A percentile compares a stretch with the other conserved stretches of the same genome.
These are phyloP conservation scores for Malus hybrid DNA, from an alignment of 331 rosid genomes.

Conservation along the genomic window DNA sequence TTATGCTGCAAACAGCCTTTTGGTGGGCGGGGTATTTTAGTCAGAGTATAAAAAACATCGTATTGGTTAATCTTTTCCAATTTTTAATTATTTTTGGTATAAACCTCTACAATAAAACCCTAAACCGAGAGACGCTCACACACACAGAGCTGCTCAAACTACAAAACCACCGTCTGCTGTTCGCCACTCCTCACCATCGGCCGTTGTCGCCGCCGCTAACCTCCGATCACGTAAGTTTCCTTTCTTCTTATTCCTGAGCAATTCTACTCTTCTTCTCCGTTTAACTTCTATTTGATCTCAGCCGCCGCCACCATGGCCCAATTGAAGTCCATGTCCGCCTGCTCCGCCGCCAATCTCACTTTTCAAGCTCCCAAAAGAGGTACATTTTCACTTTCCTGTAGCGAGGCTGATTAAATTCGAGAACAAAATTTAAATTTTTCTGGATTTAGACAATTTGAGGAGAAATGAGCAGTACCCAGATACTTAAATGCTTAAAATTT, in stretches of 20 bases:
- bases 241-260: background rate
- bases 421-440: background rate
- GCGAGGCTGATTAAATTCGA: background rate
- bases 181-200: background rate
- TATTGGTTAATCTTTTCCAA: no score
- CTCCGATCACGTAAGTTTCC: background rate
- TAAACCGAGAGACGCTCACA: background rate
- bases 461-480: background rate
- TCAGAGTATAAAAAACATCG: no score
- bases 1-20: no score
- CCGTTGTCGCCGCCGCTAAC: background rate
- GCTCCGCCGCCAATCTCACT: slow-evolving; percentile 15
- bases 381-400: background rate
- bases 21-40: no score
- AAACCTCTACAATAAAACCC: background rate
- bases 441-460: background rate
- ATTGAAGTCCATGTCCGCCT: slow-evolving; percentile 40
- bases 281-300: background rate
- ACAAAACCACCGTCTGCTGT: background rate
- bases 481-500: background rate
- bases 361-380: slow-evolving; percentile 28
- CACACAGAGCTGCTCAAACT: background rate
- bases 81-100: background rate
- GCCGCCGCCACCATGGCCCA: slow-evolving; percentile 43
- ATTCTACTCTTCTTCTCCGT: background rate